Percentiles rank a stretch among this genome's conserved stretches.
phyloP scores from a whole-genome alignment of 2,329 filamentous ascomycete species.

The Aureobasidium zeae region DNA sequence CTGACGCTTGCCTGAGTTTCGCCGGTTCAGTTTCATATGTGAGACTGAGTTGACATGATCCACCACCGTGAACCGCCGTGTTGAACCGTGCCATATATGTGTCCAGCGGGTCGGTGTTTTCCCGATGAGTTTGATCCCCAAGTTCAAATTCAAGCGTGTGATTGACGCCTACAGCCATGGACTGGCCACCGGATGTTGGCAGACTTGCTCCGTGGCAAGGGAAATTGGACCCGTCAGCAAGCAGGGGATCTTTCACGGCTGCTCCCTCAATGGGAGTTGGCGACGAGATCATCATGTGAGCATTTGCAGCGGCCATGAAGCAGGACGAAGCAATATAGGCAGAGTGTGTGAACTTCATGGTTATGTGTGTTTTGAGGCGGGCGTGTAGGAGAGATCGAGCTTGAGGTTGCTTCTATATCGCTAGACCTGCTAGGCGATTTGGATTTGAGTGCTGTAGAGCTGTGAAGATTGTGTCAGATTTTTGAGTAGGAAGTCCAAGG shows the following conservation, averaged over 20 bases:
- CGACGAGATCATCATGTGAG: conserved; percentile 65
- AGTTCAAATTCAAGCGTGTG: conserved; percentile 52
- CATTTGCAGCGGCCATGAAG: conserved; percentile 50
- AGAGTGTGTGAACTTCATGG: conserved; percentile 23
- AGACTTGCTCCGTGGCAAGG: conserved; percentile 65
- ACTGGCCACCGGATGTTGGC: conserved; percentile 38
- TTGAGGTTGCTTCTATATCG: conserved; percentile 15
- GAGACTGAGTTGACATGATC: conserved; percentile 81
- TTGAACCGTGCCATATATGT: conserved; percentile 38
- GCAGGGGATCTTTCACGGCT: conserved; percentile 55
- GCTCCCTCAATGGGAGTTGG: conserved; percentile 54
- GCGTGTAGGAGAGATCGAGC: background rate
- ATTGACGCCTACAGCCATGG: conserved; percentile 53
- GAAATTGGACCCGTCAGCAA: conserved; percentile 54
- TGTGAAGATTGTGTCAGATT: background rate
- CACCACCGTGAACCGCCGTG: conserved; percentile 74
- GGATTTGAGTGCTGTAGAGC: conserved; percentile 9
- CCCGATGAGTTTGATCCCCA: too few relatives aligned
- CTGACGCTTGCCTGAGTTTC: conserved; percentile 43
- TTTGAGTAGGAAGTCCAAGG: too few relatives aligned
- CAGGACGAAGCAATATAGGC: conserved; percentile 43
- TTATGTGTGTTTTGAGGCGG: background rate
- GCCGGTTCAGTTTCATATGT: conserved; percentile 66
- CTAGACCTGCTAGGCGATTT: conserved; percentile 16
- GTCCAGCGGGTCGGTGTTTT: too few relatives aligned